phyloP scores from a whole-genome alignment of 805 yeast genomes.

The Hanseniaspora meyeri region DNA sequence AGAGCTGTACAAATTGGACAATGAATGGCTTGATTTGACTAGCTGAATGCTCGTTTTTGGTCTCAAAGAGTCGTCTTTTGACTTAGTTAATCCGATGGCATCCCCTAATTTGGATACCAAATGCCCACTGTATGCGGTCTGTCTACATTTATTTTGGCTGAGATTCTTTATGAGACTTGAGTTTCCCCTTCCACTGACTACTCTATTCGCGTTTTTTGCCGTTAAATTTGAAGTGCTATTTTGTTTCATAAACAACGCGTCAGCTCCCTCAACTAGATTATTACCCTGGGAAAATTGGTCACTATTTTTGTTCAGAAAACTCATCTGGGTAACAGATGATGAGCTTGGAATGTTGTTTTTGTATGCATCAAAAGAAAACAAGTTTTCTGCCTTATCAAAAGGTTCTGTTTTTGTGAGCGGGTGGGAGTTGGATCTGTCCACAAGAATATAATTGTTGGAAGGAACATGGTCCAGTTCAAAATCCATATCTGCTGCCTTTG shows the following conservation, averaged over 20 bases:
- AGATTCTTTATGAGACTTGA: neutral
- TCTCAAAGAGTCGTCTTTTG: neutral
- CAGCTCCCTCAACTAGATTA: neutral
- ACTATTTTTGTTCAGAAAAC: neutral
- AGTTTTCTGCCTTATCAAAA: neutral
- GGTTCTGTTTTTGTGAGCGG: neutral
- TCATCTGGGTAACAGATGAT: neutral
- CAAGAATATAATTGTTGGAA: neutral
- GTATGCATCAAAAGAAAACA: conserved; percentile 5
- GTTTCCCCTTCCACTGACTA: neutral
- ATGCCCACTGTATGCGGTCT: neutral
- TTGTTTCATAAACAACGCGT: neutral
- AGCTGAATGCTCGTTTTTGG: neutral
- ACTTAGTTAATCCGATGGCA: neutral
- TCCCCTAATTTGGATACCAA: neutral
- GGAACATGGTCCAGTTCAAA: neutral
- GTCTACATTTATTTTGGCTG: neutral
- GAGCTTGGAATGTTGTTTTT: neutral
- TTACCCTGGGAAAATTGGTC: neutral
- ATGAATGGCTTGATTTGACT: neutral
- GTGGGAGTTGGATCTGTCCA: neutral
- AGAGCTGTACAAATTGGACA: neutral
- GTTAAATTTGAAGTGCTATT: neutral
- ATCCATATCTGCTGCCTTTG: neutral
- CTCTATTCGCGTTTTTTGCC: neutral